Conservation (phyloP, 108 stramenopile genomes). For the Nitzschia sp. region DNA sequence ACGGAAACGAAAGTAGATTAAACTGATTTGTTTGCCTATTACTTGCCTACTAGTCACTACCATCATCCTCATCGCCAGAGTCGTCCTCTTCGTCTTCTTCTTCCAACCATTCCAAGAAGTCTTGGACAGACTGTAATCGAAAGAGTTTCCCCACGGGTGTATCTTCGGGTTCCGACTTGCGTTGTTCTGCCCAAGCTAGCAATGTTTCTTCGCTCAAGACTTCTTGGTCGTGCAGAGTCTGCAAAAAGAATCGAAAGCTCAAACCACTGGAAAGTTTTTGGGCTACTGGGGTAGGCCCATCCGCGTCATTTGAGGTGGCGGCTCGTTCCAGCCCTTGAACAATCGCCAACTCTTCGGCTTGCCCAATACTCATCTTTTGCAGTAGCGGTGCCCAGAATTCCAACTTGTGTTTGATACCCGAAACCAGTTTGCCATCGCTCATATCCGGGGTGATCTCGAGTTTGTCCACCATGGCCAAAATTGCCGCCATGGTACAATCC, state of each 20-base stretch:
- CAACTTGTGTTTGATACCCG: conserved; percentile 59
- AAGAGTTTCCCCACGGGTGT: conserved; percentile 50
- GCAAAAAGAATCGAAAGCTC: conserved; percentile 80
- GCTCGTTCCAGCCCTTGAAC: conserved; percentile 67
- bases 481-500: conserved; percentile 78
- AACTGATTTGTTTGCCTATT: no score
- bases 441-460: conserved; percentile 58
- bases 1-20: no score
- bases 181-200: conserved; percentile 72
- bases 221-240: conserved; percentile 81
- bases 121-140: conserved; percentile 66
- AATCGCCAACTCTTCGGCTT: conserved; percentile 79
- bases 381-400: conserved; percentile 78
- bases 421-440: conserved; percentile 63
- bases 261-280: conserved; percentile 56
- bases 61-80: not conserved
- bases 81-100: conserved; percentile 58
- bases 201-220: conserved; percentile 84
- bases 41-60: not conserved
- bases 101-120: conserved; percentile 87
- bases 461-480: conserved; percentile 69
- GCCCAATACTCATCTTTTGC: conserved; percentile 72
- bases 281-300: conserved; percentile 38
- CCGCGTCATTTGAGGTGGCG: conserved; percentile 37
- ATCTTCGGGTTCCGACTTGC: conserved; percentile 37